Evolutionary conservation across 2,329 filamentous ascomycete species (phyloP).

Genomic region (Xylariaceae sp.): DNA sequence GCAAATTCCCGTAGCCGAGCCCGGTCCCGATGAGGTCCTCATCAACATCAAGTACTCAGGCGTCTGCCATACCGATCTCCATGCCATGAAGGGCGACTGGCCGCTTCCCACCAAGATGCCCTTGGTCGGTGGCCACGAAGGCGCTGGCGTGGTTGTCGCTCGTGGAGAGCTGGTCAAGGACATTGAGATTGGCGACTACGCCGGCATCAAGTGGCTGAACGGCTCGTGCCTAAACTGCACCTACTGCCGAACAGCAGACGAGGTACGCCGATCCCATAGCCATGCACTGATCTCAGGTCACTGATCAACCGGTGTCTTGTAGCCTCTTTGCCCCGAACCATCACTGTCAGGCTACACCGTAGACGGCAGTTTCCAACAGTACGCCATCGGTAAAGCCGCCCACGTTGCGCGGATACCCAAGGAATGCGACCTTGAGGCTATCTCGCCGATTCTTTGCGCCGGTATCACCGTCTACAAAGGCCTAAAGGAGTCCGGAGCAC

Average conservation of each 20-base stretch:
- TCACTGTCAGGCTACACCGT: constrained; percentile 86
- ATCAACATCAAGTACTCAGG: constrained; percentile 88
- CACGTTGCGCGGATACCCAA: constrained; percentile 81
- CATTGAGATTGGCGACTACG: constrained; percentile 77
- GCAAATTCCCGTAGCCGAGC: constrained; percentile 75
- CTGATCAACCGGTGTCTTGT: too few species aligned
- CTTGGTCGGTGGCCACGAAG: constrained; percentile 75
- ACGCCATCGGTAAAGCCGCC: constrained; percentile 79
- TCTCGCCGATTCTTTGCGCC: constrained; percentile 78
- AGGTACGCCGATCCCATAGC: constrained; percentile 31
- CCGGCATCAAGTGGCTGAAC: constrained; percentile 91
- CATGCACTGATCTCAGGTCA: too few species aligned
- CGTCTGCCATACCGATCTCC: constrained; percentile 83
- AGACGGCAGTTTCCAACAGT: constrained; percentile 91
- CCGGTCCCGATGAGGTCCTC: constrained; percentile 85
- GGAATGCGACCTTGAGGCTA: constrained; percentile 67
- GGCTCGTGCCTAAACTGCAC: constrained; percentile 78
- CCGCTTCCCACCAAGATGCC: constrained; percentile 78
- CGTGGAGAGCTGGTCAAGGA: constrained; percentile 73
- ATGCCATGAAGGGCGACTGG: constrained; percentile 86
- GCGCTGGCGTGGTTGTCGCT: constrained; percentile 79
- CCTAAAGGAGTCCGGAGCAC: constrained; percentile 75
- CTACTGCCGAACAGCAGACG: constrained; percentile 77
- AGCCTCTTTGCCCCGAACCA: constrained; percentile 70
- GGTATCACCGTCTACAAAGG: constrained; percentile 89